Evolutionary conservation across 306 rosid species (phyloP).

Genomic region (Glycine soja): DNA sequence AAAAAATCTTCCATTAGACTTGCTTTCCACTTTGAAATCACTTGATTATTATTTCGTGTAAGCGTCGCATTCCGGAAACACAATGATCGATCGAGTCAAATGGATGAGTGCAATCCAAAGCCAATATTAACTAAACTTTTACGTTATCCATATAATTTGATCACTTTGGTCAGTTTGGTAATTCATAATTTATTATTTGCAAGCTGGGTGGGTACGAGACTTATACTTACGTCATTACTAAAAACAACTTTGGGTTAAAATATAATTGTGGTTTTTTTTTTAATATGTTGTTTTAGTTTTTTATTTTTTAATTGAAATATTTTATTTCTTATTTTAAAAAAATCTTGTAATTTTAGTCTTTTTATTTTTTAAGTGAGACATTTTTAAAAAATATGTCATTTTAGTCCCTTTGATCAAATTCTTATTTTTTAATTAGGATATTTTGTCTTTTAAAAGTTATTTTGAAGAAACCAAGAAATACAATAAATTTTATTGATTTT

Average conservation of each 20-base stretch:
- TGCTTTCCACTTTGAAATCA: constrained; percentile 7
- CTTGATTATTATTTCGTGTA: background rate
- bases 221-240: background rate
- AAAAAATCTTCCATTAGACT: background rate
- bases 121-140: background rate
- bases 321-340: too few relatives aligned
- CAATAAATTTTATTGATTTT: too few relatives aligned
- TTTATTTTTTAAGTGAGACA: too few relatives aligned
- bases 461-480: too few relatives aligned
- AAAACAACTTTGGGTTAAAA: background rate
- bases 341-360: too few relatives aligned
- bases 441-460: too few relatives aligned
- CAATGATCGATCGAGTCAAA: constrained; percentile 37
- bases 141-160: background rate
- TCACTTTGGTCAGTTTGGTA: background rate
- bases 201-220: background rate
- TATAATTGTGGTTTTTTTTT: too few relatives aligned
- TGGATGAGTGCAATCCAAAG: constrained; percentile 26
- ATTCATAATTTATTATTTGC: background rate
- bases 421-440: too few relatives aligned
- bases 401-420: too few relatives aligned
- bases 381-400: too few relatives aligned
- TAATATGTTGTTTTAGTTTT: too few relatives aligned
- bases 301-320: too few relatives aligned
- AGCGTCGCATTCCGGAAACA: background rate